Conservation (phyloP, 495 filamentous ascomycete genomes). For the Hypomontagnella monticulosa region DNA sequence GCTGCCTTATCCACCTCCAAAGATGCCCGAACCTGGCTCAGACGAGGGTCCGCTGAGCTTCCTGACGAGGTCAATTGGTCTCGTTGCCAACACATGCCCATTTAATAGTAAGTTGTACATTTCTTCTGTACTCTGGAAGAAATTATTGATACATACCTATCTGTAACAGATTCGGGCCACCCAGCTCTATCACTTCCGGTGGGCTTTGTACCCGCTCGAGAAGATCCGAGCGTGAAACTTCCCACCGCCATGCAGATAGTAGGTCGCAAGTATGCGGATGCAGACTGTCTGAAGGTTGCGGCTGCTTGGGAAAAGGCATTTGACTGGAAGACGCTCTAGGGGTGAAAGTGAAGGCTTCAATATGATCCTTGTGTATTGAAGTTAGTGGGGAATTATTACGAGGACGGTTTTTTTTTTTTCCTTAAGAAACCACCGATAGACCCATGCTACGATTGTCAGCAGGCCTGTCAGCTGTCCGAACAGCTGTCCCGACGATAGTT, state of each 20-base stretch:
- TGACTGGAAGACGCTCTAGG: conserved; percentile 56
- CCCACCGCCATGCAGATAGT: conserved; percentile 69
- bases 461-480: no score
- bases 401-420: no score
- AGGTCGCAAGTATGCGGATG: conserved; percentile 60
- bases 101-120: conserved; percentile 55
- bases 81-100: conserved; percentile 64
- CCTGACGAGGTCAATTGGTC: conserved; percentile 53
- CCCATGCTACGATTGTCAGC: no score
- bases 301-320: conserved; percentile 61
- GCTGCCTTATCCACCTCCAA: conserved; percentile 42
- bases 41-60: conserved; percentile 51
- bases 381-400: not conserved
- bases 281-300: conserved; percentile 58
- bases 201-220: conserved; percentile 57
- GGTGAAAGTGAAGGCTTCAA: not conserved
- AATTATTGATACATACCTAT: not conserved
- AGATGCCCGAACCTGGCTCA: conserved; percentile 25
- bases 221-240: conserved; percentile 56
- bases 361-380: not conserved
- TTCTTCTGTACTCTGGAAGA: not conserved
- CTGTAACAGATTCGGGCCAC: conserved; percentile 59
- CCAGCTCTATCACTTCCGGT: conserved; percentile 66
- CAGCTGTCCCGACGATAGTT: no score
- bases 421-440: no score